phyloP scores from a whole-genome alignment of 148 eudicot species.

The Fagopyrum tataricum region DNA sequence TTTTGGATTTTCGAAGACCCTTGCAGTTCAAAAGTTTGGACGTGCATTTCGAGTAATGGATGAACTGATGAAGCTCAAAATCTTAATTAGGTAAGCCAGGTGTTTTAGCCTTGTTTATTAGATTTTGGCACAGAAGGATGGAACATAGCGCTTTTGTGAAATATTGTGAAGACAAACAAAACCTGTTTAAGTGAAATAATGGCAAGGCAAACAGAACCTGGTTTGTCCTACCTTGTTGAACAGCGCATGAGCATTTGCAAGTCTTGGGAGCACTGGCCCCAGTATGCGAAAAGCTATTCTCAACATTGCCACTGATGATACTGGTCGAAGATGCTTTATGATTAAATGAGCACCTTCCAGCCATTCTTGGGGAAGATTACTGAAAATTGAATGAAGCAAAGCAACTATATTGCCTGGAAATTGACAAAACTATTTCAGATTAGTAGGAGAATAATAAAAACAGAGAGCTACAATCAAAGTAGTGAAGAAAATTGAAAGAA shows the following conservation, averaged over 20 bases:
- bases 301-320: slow-evolving; percentile 82
- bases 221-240: slow-evolving; percentile 60
- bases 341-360: slow-evolving; percentile 79
- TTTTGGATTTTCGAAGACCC: background rate
- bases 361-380: slow-evolving; percentile 98
- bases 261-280: slow-evolving; percentile 94
- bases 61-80: background rate
- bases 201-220: slow-evolving; percentile 9
- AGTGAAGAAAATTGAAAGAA: background rate
- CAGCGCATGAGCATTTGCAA: slow-evolving; percentile 84
- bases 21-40: background rate
- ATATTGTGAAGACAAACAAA: slow-evolving; percentile 9
- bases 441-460: background rate
- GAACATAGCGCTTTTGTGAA: background rate
- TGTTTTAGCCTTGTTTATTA: background rate
- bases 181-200: background rate
- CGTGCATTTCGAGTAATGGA: background rate
- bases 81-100: background rate
- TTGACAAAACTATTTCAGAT: slow-evolving; percentile 8
- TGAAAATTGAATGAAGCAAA: slow-evolving; percentile 78
- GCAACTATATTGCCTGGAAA: slow-evolving; percentile 71
- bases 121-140: background rate
- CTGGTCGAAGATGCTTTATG: slow-evolving; percentile 74
- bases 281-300: slow-evolving; percentile 90
- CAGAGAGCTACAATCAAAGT: background rate